phyloP scores from a whole-genome alignment of 1,284 basidiomycete species.

The Rhodotorula sp. region DNA sequence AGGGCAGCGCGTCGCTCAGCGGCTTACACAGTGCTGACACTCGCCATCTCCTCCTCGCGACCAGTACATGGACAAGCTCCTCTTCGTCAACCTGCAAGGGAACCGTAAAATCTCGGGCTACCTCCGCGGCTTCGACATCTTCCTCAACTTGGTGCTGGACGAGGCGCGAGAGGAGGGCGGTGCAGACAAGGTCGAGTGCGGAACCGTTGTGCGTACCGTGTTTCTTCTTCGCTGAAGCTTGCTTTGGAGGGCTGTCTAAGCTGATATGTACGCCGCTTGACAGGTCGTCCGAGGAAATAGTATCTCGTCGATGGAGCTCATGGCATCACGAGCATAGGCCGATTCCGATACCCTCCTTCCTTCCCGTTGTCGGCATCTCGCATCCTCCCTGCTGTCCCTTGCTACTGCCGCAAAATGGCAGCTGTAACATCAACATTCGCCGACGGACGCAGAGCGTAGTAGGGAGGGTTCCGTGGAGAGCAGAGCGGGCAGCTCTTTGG shows the following conservation, averaged over 20 bases:
- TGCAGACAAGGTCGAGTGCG: slow-evolving; percentile 79
- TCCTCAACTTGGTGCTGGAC: slow-evolving; percentile 96
- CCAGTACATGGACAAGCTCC: slow-evolving; percentile 97
- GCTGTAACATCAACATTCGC: not conserved
- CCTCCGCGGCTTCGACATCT: slow-evolving; percentile 97
- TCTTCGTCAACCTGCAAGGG: slow-evolving; percentile 93
- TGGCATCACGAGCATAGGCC: slow-evolving; percentile 24
- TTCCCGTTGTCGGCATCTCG: not conserved
- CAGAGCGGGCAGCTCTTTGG: too few relatives aligned
- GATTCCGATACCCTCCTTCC: not conserved
- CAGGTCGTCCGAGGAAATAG: slow-evolving; percentile 95
- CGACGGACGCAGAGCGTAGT: not conserved
- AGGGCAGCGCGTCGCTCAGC: too few relatives aligned
- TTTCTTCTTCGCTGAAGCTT: not conserved
- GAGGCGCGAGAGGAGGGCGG: slow-evolving; percentile 82
- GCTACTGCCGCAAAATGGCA: not conserved
- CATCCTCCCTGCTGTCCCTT: not conserved
- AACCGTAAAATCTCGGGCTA: slow-evolving; percentile 93
- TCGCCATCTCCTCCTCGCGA: not conserved
- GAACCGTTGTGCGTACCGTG: slow-evolving; percentile 73
- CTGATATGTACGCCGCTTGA: not conserved
- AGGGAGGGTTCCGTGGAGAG: not conserved
- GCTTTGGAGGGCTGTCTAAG: too few relatives aligned
- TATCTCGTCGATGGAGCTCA: slow-evolving; percentile 80
- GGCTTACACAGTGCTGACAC: not conserved